Base-by-base conservation (phyloP, 371 early-diverging fungal genomes). In the Amoeboaphelidium occidentale region DNA sequence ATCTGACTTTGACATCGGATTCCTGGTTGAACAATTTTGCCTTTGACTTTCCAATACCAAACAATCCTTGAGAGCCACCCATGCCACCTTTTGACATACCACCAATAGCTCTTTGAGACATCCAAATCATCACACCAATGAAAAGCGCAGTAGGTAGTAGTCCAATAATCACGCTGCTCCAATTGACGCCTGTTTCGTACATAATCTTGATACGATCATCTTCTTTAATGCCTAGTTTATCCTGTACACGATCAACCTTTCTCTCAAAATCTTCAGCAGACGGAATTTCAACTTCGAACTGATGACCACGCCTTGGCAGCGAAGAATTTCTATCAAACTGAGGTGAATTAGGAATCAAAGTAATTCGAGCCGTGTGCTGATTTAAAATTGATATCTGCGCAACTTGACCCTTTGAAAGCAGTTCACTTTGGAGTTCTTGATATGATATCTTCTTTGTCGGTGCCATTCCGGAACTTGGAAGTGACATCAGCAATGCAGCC, bases 1-100 rank as follows among this genome's bases (percentile, higher is more conserved):
- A 97, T 58, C 82, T 84, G 53, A 94, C 82, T 53, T 86, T 74
- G 49, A 94, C 81, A 43, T 86, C 83, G 2, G 82, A 85, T 59
- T 97, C 94, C 60, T 88, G 84, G 69, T 91, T 97, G 67, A 77
- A 96, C 73, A 92, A 63, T 63, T 83, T 84, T 25, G 97, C 97
- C 48, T 80, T 74, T 46, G 87, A 86, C 63, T 97, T 96, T 48
- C 93, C 93, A 47, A 94, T 79, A 25, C 88, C 87, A 65, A 94
- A 93, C 49, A 92, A 83, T 0, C 91, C 89, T 27, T 79, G 77
- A 2, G 72, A 63, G 13, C 70, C 72, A 6, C 64, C 58, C 13
- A 26, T 41, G 24, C 63, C 67, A 14, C 60, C 61, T 2, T 60
- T 58, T 1, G 66, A 76, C 13, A 74, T 78, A 25, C 66, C 76